phyloP scores from a whole-genome alignment of 495 filamentous ascomycete species.

The Letharia columbiana region DNA sequence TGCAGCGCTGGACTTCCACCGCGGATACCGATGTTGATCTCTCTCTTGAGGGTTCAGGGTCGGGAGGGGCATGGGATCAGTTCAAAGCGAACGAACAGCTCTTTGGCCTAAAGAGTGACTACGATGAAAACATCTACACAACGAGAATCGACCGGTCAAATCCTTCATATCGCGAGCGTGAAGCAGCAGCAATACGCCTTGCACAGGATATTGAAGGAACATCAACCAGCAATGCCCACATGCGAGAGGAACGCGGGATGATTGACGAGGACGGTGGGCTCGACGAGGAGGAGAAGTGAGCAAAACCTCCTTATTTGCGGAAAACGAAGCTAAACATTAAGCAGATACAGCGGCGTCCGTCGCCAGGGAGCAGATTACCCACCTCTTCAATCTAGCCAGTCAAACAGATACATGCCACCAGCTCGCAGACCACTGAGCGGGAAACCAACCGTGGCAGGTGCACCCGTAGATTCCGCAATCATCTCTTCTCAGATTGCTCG shows the following conservation, averaged over 20 bases:
- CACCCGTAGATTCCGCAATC: slow-evolving; percentile 72
- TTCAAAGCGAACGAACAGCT: slow-evolving; percentile 82
- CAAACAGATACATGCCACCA: slow-evolving; percentile 84
- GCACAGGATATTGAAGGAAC: slow-evolving; percentile 82
- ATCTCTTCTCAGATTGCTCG: slow-evolving; percentile 63
- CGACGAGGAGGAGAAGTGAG: slow-evolving; percentile 88
- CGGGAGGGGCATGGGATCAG: slow-evolving; percentile 70
- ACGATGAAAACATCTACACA: slow-evolving; percentile 92
- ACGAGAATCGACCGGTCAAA: slow-evolving; percentile 76
- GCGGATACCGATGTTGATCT: slow-evolving; percentile 52
- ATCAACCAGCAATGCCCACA: slow-evolving; percentile 61
- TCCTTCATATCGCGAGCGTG: slow-evolving; percentile 67
- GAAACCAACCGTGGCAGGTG: slow-evolving; percentile 60
- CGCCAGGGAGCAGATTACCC: slow-evolving; percentile 60
- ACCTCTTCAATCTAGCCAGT: slow-evolving; percentile 50
- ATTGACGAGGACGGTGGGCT: slow-evolving; percentile 54
- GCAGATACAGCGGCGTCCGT: slow-evolving; percentile 83
- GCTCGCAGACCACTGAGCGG: slow-evolving; percentile 70
- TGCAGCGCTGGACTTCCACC: slow-evolving; percentile 81
- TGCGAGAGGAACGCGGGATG: slow-evolving; percentile 81
- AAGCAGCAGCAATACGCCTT: slow-evolving; percentile 70
- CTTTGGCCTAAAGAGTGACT: slow-evolving; percentile 78
- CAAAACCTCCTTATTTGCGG: slow-evolving; percentile 11
- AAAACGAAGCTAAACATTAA: slow-evolving; percentile 15
- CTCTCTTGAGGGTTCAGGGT: slow-evolving; percentile 54